Evolutionary conservation across 805 yeast species (phyloP), one percentile per base, ranked within the genome.

Genomic region (Wickerhamiella qilinensis): DNA sequence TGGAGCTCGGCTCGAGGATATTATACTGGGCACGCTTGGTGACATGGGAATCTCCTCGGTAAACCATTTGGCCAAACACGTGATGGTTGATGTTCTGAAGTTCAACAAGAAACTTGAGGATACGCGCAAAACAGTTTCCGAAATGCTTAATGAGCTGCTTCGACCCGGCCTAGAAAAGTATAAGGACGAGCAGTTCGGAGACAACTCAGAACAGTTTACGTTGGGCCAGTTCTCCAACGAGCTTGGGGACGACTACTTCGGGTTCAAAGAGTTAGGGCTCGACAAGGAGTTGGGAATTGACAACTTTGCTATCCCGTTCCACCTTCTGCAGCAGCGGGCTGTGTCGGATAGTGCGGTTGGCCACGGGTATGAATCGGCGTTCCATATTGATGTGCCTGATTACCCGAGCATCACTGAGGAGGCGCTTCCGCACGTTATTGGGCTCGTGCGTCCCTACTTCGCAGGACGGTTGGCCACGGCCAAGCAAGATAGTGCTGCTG

Each of bases 201-300:
- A 93, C 53, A 82, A 84, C 51, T 79, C 94, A 50, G 96, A 91
- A 46, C 94, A 88, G 57, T 91, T 86, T 54, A 60, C 88, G 46
- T 80, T 91, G 22, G 99, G 99, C 41, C 96, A 86, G 51, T 91
- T 91, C 56, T 79, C 95, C 1, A 78, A 73, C 49, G 95, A 86
- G 43, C 62, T 91, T 29, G 98, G 97, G 5, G 98, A 88, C 50
- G 99, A 91, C 60, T 91, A 86, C 68, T 93, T 93, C 62, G 99
- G 99, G 0, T 93, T 91, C 65, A 80, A 72, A 53, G 97, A 88
- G 47, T 64, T 91, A 35, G 98, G 98, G 0, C 62, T 91, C 38
- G 97, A 88, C 51, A 82, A 78, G 50, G 99, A 91, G 56, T 79
- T 84, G 55, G 86, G 88, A 9, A 63, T 88, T 54, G 59, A 85